Conservation (phyloP, 768 basidiomycete genomes). For the Tricholoma furcatifolium region DNA sequence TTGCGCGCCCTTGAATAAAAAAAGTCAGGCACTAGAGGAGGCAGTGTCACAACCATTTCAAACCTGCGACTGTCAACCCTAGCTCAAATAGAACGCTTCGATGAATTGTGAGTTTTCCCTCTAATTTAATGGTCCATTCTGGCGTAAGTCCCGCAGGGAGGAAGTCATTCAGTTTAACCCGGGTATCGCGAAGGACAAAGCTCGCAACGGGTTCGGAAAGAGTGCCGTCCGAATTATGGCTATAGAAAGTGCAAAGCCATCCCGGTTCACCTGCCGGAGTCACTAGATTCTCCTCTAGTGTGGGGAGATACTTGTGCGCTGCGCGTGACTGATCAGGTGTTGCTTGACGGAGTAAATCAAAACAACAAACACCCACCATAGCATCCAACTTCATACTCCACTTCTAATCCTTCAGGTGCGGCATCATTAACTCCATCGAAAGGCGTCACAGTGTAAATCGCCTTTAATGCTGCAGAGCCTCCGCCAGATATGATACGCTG, state of each 20-base stretch:
- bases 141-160: slow-evolving; percentile 51
- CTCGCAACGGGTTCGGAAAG: slow-evolving; percentile 43
- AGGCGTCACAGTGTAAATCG: slow-evolving; percentile 64
- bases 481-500: slow-evolving; percentile 70
- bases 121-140: slow-evolving; percentile 57
- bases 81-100: slow-evolving; percentile 52
- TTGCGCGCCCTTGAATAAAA: slow-evolving; percentile 45
- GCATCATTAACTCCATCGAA: slow-evolving; percentile 55
- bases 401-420: slow-evolving; percentile 46
- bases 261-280: slow-evolving; percentile 53
- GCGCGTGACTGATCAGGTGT: slow-evolving; percentile 1
- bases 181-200: slow-evolving; percentile 55
- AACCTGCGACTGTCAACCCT: slow-evolving; percentile 62
- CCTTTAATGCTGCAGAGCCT: slow-evolving; percentile 72
- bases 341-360: background rate
- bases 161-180: slow-evolving; percentile 68
- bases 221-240: slow-evolving; percentile 48
- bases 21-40: background rate
- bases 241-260: slow-evolving; percentile 66
- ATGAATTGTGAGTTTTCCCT: slow-evolving; percentile 49
- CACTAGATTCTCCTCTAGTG: slow-evolving; percentile 57
- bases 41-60: slow-evolving; percentile 6
- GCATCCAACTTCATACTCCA: slow-evolving; percentile 62
- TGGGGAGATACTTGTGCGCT: slow-evolving; percentile 71
- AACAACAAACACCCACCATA: slow-evolving; percentile 43